Evolutionary conservation across 768 basidiomycete genomes (phyloP).

Genomic region (Collybiopsis confluens): DNA sequence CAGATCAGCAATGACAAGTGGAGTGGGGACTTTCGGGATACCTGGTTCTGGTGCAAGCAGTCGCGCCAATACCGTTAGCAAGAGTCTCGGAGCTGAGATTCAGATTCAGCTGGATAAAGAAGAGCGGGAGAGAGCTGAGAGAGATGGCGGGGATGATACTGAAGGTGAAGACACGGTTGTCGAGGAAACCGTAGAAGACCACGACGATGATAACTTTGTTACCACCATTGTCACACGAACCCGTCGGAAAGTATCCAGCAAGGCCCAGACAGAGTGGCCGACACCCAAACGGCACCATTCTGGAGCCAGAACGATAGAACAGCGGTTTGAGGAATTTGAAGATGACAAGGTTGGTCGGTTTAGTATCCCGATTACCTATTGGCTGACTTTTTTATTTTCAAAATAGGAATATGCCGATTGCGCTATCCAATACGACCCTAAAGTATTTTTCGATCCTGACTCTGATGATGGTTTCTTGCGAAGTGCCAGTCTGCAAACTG

Average conservation of each 20-base stretch:
- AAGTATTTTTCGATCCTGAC: conserved; percentile 34
- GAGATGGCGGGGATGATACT: conserved; percentile 43
- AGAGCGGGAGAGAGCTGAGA: conserved; percentile 24
- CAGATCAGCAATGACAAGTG: conserved; percentile 43
- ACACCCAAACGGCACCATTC: conserved; percentile 29
- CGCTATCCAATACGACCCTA: conserved; percentile 64
- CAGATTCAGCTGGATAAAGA: conserved; percentile 29
- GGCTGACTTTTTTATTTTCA: conserved; percentile 35
- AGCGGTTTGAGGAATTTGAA: not conserved
- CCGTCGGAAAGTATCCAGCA: conserved; percentile 41
- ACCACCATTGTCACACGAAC: not conserved
- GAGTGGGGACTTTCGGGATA: conserved; percentile 19
- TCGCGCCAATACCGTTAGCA: conserved; percentile 55
- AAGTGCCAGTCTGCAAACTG: conserved; percentile 54
- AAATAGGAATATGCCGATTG: conserved; percentile 79
- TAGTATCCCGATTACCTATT: not conserved
- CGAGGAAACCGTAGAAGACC: conserved; percentile 53
- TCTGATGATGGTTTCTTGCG: conserved; percentile 11
- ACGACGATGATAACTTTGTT: conserved; percentile 1
- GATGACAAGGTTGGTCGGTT: not conserved
- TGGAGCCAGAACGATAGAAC: not conserved
- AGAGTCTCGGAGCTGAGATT: conserved; percentile 75
- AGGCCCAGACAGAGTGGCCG: conserved; percentile 57
- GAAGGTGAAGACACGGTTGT: conserved; percentile 86
- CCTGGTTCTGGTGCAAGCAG: conserved; percentile 44